Conservation (phyloP, 441 rosid genomes). For the Erodium texanum region DNA sequence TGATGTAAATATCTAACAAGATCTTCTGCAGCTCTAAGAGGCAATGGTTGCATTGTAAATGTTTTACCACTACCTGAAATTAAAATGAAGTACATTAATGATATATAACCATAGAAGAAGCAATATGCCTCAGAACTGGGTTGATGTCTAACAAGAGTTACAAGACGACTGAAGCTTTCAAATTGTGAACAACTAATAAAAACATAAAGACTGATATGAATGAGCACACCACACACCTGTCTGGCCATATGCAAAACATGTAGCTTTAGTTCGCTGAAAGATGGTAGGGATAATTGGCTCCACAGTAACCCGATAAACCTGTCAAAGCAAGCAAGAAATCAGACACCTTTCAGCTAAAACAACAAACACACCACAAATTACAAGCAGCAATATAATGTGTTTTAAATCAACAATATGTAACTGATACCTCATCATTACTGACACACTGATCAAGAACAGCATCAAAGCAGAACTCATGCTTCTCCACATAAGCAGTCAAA, state of each 20-base stretch:
- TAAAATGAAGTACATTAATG: neutral
- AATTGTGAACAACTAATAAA: neutral
- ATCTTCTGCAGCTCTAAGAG: constrained; percentile 81
- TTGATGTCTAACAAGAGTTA: too few species aligned
- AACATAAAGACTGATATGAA: neutral
- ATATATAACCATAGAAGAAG: neutral
- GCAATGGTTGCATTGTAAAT: constrained; percentile 96
- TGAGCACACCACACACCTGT: constrained; percentile 49
- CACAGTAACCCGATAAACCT: constrained; percentile 86
- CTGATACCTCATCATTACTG: constrained; percentile 77
- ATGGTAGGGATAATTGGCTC: constrained; percentile 92
- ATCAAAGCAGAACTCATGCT: constrained; percentile 97
- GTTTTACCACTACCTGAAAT: constrained; percentile 96
- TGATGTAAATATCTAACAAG: constrained; percentile 80
- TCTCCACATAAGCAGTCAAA: constrained; percentile 93
- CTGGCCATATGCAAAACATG: constrained; percentile 99
- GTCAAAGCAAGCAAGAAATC: constrained; percentile 22
- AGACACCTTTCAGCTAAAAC: constrained; percentile 13
- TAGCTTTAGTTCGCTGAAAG: constrained; percentile 92
- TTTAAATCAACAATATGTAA: neutral
- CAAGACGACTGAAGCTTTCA: neutral
- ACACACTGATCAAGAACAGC: constrained; percentile 87
- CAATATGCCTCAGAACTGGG: neutral
- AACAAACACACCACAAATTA: neutral
- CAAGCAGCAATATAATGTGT: neutral